Evolutionary conservation across 2,329 filamentous ascomycete genomes (phyloP).

Genomic region (Pseudopyrenochaeta lycopersici): DNA sequence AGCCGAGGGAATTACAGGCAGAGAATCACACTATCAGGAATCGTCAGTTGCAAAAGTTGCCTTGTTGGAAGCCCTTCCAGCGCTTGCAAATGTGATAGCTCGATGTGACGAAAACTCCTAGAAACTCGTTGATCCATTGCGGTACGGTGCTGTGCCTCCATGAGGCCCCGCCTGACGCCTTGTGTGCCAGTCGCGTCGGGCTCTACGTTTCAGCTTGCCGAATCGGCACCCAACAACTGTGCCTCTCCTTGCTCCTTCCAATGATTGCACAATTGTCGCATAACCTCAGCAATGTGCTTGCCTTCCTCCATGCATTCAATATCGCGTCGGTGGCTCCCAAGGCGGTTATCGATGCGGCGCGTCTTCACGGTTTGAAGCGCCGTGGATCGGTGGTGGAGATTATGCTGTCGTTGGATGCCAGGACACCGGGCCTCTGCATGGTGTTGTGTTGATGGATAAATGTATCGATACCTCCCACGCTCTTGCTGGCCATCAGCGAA

Average conservation of each 20-base stretch:
- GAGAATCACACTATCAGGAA: constrained; percentile 15
- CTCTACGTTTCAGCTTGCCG: constrained; percentile 32
- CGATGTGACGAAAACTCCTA: constrained; percentile 14
- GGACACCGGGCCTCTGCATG: neutral
- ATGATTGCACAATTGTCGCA: constrained; percentile 17
- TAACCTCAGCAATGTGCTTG: neutral
- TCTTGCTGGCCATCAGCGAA: neutral
- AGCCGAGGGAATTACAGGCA: constrained; percentile 13
- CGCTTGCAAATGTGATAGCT: constrained; percentile 29
- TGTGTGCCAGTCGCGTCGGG: constrained; percentile 28
- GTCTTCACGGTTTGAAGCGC: constrained; percentile 16
- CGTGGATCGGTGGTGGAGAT: constrained; percentile 14
- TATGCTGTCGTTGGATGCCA: constrained; percentile 9
- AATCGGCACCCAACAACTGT: constrained; percentile 25
- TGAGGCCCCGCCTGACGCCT: constrained; percentile 23
- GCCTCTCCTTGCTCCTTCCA: constrained; percentile 19
- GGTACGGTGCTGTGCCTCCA: constrained; percentile 8
- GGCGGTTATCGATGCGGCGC: constrained; percentile 12
- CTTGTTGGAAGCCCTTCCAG: constrained; percentile 25
- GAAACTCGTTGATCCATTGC: constrained; percentile 7
- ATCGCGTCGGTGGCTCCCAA: constrained; percentile 17
- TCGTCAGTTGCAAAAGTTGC: constrained; percentile 6
- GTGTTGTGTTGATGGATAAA: constrained; percentile 12
- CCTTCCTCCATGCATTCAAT: constrained; percentile 2
- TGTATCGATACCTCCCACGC: constrained; percentile 1